Conservation (phyloP, 495 filamentous ascomycete genomes). For the Aspergillus mulundensis region DNA sequence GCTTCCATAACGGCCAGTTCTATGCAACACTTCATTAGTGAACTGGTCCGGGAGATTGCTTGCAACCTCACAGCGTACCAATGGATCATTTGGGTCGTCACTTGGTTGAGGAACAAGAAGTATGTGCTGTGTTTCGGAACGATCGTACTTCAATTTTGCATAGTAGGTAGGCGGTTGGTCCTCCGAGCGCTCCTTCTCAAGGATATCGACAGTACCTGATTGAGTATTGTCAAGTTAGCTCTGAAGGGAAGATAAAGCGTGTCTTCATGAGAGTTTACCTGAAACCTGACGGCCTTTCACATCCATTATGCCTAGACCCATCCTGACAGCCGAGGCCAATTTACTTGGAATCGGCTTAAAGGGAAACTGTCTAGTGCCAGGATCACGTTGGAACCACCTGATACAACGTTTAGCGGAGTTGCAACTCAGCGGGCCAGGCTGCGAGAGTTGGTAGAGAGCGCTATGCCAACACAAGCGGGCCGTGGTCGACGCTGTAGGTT, state of each 20-base stretch:
- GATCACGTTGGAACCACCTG: not conserved
- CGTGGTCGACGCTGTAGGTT: not conserved
- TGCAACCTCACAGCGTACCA: slow-evolving; percentile 40
- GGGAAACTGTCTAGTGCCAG: not conserved
- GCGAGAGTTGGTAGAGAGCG: not conserved
- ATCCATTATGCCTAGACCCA: slow-evolving; percentile 83
- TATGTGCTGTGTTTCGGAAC: slow-evolving; percentile 59
- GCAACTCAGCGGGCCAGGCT: not conserved
- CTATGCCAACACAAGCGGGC: not conserved
- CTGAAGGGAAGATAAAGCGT: not conserved
- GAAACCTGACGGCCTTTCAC: slow-evolving; percentile 64
- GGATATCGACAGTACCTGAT: slow-evolving; percentile 61
- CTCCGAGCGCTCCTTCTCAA: slow-evolving; percentile 50
- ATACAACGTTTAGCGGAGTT: not conserved
- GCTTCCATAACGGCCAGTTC: slow-evolving; percentile 90
- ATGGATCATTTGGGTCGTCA: slow-evolving; percentile 75
- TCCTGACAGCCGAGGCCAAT: slow-evolving; percentile 27
- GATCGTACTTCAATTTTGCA: slow-evolving; percentile 66
- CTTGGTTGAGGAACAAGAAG: slow-evolving; percentile 77
- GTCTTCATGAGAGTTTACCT: slow-evolving; percentile 45
- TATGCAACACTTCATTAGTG: slow-evolving; percentile 29
- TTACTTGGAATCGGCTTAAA: not conserved
- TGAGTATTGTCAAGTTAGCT: not conserved
- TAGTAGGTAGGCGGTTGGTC: slow-evolving; percentile 26
- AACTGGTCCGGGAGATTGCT: not conserved